Conservation (phyloP, 768 basidiomycete genomes). For the Floccularia luteovirens region DNA sequence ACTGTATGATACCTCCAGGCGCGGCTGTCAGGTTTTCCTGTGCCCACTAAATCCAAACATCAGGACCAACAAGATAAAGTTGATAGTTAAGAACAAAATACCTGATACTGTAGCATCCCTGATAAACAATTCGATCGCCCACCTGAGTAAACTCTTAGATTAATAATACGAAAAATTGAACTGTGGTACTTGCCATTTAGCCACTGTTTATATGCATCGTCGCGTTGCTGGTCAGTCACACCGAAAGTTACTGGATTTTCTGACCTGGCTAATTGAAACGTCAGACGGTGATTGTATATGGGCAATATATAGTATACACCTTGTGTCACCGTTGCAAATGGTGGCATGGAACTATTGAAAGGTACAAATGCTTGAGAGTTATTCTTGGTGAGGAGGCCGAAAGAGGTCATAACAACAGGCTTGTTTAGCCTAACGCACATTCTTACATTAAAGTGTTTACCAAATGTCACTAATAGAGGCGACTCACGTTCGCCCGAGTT, state of each 20-base stretch:
- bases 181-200: slow-evolving; percentile 28
- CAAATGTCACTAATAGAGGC: slow-evolving; percentile 1
- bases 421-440: slow-evolving; percentile 40
- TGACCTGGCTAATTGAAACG: too few relatives aligned
- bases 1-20: slow-evolving; percentile 37
- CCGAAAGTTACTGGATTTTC: slow-evolving; percentile 26
- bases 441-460: neutral
- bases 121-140: slow-evolving; percentile 31
- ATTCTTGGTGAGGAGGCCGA: slow-evolving; percentile 55
- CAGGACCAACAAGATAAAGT: too few relatives aligned
- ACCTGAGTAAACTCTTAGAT: slow-evolving; percentile 18
- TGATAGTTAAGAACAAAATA: slow-evolving; percentile 10
- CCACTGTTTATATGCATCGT: slow-evolving; percentile 49
- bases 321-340: slow-evolving; percentile 28
- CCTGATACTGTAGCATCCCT: slow-evolving; percentile 43
- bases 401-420: slow-evolving; percentile 43
- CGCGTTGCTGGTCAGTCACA: slow-evolving; percentile 44
- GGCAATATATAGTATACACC: slow-evolving; percentile 6
- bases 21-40: slow-evolving; percentile 39
- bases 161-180: neutral
- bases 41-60: slow-evolving; percentile 40
- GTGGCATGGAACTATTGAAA: slow-evolving; percentile 44
- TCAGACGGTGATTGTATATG: too few relatives aligned
- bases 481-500: slow-evolving; percentile 34
- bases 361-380: slow-evolving; percentile 51